Evolutionary conservation across 306 rosid species (phyloP).

Genomic region (Cicer yamashitae): DNA sequence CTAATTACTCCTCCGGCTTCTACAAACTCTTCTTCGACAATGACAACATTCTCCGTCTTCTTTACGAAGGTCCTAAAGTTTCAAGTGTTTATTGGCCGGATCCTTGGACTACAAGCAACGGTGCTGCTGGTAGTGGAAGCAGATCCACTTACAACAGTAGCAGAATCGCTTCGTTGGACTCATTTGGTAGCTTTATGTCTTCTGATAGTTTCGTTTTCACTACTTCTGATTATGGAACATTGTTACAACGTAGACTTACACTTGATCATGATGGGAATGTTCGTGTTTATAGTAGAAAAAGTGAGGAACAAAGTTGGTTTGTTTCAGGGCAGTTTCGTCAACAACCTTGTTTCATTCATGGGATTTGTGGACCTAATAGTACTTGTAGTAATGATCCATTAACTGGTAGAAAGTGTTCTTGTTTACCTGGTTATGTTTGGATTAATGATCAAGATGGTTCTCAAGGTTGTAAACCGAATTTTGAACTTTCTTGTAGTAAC

Average conservation of each 20-base stretch:
- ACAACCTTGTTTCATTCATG: slow-evolving; percentile 24
- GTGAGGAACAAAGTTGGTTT: background rate
- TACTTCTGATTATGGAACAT: background rate
- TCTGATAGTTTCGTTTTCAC: background rate
- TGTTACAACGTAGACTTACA: background rate
- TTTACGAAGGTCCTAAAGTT: slow-evolving; percentile 13
- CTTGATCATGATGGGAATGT: slow-evolving; percentile 36
- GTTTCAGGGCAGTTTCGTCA: background rate
- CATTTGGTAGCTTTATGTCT: background rate
- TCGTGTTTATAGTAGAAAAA: slow-evolving; percentile 17
- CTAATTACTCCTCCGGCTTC: slow-evolving; percentile 10
- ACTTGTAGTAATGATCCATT: slow-evolving; percentile 9
- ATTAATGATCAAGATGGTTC: background rate
- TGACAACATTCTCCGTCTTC: slow-evolving; percentile 14
- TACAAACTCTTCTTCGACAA: slow-evolving; percentile 17
- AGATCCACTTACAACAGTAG: slow-evolving; percentile 24
- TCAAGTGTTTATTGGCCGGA: slow-evolving; percentile 36
- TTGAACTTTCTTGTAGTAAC: slow-evolving; percentile 21
- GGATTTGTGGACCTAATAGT: slow-evolving; percentile 39
- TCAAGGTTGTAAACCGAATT: slow-evolving; percentile 38
- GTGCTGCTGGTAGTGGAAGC: slow-evolving; percentile 26
- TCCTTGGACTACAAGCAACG: slow-evolving; percentile 1
- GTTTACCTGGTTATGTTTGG: slow-evolving; percentile 33
- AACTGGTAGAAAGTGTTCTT: slow-evolving; percentile 24
- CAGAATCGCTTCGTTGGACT: background rate